phyloP scores from a whole-genome alignment of 2,329 filamentous ascomycete species.

The Cladophialophora immunda region DNA sequence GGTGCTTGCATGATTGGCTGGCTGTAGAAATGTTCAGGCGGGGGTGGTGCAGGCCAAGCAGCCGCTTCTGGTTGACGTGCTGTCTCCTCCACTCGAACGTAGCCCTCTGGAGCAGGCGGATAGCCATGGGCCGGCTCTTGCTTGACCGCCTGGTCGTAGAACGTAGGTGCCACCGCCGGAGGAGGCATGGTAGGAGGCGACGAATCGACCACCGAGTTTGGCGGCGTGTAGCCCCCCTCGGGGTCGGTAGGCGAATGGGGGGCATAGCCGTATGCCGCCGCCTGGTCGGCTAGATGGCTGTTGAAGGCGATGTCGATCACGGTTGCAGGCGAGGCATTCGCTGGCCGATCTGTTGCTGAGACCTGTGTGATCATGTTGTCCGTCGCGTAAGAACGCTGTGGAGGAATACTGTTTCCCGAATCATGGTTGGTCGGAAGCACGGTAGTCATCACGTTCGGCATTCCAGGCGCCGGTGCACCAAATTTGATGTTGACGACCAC shows the following conservation, averaged over 20 bases:
- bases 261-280: background rate
- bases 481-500: background rate
- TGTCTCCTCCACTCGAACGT: background rate
- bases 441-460: background rate
- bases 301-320: background rate
- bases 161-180: background rate
- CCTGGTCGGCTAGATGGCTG: background rate
- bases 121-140: background rate
- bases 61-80: background rate
- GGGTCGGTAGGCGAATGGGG: background rate
- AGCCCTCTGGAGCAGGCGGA: background rate
- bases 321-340: background rate
- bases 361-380: background rate
- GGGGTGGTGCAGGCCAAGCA: background rate
- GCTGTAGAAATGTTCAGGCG: background rate
- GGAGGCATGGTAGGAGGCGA: background rate
- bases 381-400: background rate
- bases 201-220: background rate
- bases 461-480: background rate
- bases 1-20: background rate
- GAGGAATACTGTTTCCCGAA: background rate
- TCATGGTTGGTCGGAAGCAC: background rate
- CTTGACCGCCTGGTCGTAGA: background rate
- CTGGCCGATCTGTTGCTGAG: background rate
- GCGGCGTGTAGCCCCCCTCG: background rate